phyloP scores from a whole-genome alignment of 2,329 filamentous ascomycete species.

The Lizonia empirigonia region DNA sequence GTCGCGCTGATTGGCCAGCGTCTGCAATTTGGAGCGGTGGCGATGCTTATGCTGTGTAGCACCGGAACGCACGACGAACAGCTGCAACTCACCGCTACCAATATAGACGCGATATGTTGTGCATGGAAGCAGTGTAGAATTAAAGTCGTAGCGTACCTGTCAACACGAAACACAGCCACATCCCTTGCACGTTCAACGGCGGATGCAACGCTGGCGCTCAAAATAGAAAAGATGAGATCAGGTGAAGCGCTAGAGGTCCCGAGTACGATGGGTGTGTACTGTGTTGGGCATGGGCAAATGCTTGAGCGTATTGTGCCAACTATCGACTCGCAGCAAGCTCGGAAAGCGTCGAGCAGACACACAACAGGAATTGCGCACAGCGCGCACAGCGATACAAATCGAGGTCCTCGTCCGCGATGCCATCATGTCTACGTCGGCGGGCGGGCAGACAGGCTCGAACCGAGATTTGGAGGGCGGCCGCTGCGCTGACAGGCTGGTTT shows the following conservation, averaged over 20 bases:
- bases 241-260: constrained; percentile 14
- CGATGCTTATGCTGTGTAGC: constrained; percentile 4
- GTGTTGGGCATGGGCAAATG: constrained; percentile 7
- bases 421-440: constrained; percentile 17
- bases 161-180: constrained; percentile 12
- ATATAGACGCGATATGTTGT: constrained; percentile 7
- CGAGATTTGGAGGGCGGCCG: constrained; percentile 17
- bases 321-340: constrained; percentile 10
- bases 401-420: constrained; percentile 7
- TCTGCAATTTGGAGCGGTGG: no score
- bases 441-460: neutral
- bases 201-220: neutral
- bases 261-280: constrained; percentile 16
- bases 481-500: constrained; percentile 1
- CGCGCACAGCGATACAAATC: neutral
- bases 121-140: constrained; percentile 1
- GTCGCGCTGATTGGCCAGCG: no score
- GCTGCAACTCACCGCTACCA: constrained; percentile 11
- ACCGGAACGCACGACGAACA: neutral
- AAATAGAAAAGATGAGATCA: constrained; percentile 13
- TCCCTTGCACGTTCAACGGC: constrained; percentile 14
- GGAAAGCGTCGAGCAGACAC: neutral
- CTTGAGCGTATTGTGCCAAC: constrained; percentile 4
- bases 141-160: constrained; percentile 2
- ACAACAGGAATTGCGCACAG: constrained; percentile 3